Conservation (phyloP, 306 rosid species). For the Prunus dulcis region DNA sequence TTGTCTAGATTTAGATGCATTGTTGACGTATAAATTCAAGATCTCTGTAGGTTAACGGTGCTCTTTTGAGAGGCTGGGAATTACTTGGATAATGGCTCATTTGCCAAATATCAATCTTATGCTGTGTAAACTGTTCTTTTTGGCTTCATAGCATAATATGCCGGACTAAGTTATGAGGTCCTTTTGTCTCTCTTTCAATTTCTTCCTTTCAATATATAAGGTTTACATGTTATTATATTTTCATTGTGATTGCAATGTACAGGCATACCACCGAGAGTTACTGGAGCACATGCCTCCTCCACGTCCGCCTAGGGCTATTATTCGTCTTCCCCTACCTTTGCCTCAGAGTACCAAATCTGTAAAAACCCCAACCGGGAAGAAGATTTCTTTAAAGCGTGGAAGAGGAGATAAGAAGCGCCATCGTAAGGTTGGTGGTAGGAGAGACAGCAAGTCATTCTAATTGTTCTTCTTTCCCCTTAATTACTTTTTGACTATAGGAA, state of each 20-base stretch:
- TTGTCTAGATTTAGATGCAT: background rate
- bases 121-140: background rate
- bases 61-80: background rate
- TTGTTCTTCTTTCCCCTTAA: slow-evolving; percentile 14
- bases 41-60: background rate
- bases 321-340: slow-evolving; percentile 30
- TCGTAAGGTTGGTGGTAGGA: slow-evolving; percentile 52
- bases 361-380: slow-evolving; percentile 46
- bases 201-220: background rate
- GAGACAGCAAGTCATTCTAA: slow-evolving; percentile 41
- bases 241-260: slow-evolving; percentile 23
- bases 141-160: background rate
- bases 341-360: slow-evolving; percentile 10
- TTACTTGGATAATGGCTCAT: background rate
- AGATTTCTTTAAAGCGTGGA: slow-evolving; percentile 43
- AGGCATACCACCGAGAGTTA: slow-evolving; percentile 80
- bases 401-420: slow-evolving; percentile 64
- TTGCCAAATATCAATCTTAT: background rate
- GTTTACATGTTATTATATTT: background rate
- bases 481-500: slow-evolving; percentile 23
- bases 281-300: slow-evolving; percentile 84
- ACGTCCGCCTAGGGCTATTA: slow-evolving; percentile 17
- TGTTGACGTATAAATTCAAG: background rate
- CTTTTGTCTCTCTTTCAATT: background rate
- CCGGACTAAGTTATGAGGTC: background rate